A percentile compares a stretch with the other conserved stretches of the same genome.
Evolutionary conservation across 257 asterid genomes (phyloP).

Genomic region (Forsythia suspensa): DNA sequence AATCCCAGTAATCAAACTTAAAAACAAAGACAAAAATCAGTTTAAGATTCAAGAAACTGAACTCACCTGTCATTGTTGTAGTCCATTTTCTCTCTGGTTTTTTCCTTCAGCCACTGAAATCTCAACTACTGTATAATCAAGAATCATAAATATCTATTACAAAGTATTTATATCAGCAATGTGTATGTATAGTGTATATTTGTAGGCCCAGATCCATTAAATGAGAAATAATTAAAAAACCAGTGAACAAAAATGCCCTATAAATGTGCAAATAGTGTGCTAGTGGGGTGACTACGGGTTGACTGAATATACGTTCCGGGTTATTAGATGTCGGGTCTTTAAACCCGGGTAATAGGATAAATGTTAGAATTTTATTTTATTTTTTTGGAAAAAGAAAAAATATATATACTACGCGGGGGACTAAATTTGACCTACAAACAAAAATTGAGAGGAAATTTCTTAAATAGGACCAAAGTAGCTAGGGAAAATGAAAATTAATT

Average conservation of each 20-base stretch:
- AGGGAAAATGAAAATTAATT: too few relatives aligned
- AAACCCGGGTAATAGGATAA: conserved; percentile 4
- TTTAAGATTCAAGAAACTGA: conserved; percentile 19
- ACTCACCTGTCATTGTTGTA: conserved; percentile 49
- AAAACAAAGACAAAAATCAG: background rate
- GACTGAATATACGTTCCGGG: conserved; percentile 16
- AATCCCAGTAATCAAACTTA: background rate
- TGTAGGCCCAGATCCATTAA: conserved; percentile 18
- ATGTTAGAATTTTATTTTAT: background rate
- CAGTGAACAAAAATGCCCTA: conserved; percentile 23
- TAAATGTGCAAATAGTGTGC: conserved; percentile 20
- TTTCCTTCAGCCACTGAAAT: background rate
- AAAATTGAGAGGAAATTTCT: too few relatives aligned
- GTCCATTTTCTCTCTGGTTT: conserved; percentile 37
- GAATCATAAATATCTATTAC: conserved; percentile 36
- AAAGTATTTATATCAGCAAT: conserved; percentile 3
- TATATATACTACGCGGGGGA: too few relatives aligned
- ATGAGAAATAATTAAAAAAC: background rate
- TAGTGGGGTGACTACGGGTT: conserved; percentile 31
- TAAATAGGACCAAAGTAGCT: too few relatives aligned
- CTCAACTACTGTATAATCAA: background rate
- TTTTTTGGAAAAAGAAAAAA: too few relatives aligned
- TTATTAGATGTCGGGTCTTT: background rate
- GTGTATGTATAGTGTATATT: background rate
- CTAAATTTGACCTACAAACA: too few relatives aligned